Conservation (phyloP, 352 stramenopile genomes). For the Globisporangium ultimum region DNA sequence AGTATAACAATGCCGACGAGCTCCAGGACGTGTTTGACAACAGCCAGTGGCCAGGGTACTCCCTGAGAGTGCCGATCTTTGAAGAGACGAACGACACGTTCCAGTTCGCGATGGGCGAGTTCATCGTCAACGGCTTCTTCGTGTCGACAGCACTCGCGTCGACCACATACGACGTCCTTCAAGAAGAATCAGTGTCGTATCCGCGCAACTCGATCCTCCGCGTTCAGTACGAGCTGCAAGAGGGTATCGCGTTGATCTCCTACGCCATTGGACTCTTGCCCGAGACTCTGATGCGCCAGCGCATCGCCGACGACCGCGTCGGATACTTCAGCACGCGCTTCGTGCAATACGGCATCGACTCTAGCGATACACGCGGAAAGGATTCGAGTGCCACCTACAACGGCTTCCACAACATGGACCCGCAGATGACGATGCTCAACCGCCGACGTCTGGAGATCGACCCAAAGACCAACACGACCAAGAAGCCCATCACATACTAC, state of each 20-base stretch:
- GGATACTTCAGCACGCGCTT: conserved; percentile 78
- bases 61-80: conserved; percentile 50
- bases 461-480: conserved; percentile 25
- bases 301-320: conserved; percentile 70
- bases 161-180: conserved; percentile 29
- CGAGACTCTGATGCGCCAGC: conserved; percentile 44
- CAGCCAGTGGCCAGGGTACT: conserved; percentile 65
- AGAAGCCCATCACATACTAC: conserved; percentile 68
- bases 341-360: conserved; percentile 42
- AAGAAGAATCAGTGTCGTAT: conserved; percentile 32
- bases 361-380: conserved; percentile 17
- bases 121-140: conserved; percentile 76
- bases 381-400: conserved; percentile 23
- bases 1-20: conserved; percentile 18
- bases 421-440: conserved; percentile 65
- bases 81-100: conserved; percentile 54
- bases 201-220: conserved; percentile 67
- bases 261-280: conserved; percentile 77
- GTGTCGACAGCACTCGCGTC: conserved; percentile 46
- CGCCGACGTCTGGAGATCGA: conserved; percentile 57
- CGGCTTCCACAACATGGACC: conserved; percentile 49
- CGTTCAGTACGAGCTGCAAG: conserved; percentile 71
- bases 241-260: conserved; percentile 48
- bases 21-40: conserved; percentile 52
- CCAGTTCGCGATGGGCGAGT: conserved; percentile 45